Conservation (phyloP, 176 grass and related monocot species). For the Pontederia crassipes region DNA sequence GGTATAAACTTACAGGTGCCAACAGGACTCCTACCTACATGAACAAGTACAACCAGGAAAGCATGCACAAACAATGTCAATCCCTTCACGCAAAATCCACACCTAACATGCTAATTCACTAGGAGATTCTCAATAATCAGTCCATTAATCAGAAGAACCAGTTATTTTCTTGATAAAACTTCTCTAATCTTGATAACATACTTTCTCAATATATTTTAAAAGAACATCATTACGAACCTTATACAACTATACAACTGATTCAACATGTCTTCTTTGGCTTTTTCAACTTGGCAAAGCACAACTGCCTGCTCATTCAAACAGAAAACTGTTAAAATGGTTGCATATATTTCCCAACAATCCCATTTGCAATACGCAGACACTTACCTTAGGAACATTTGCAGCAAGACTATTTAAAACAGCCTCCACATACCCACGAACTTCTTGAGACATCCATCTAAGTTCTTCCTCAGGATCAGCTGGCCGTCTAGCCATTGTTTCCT, state of each 20-base stretch:
- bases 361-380: slow-evolving; percentile 4
- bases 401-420: slow-evolving; percentile 93
- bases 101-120: background rate
- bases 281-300: slow-evolving; percentile 97
- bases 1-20: too few relatives aligned
- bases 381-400: slow-evolving; percentile 94
- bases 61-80: too few relatives aligned
- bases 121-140: too few relatives aligned
- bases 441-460: slow-evolving; percentile 97
- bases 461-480: slow-evolving; percentile 98
- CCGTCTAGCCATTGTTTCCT: slow-evolving; percentile 67
- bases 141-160: too few relatives aligned
- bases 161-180: background rate
- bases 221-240: slow-evolving; percentile 34
- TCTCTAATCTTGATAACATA: background rate
- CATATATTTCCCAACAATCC: background rate
- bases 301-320: slow-evolving; percentile 62
- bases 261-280: slow-evolving; percentile 98
- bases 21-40: too few relatives aligned
- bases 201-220: background rate
- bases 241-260: slow-evolving; percentile 88
- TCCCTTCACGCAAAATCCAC: background rate
- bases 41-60: too few relatives aligned
- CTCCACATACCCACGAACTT: slow-evolving; percentile 96
- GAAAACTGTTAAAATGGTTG: background rate